Evolutionary conservation across 768 basidiomycete species (phyloP).

Genomic region (Lanmaoa rubissima): DNA sequence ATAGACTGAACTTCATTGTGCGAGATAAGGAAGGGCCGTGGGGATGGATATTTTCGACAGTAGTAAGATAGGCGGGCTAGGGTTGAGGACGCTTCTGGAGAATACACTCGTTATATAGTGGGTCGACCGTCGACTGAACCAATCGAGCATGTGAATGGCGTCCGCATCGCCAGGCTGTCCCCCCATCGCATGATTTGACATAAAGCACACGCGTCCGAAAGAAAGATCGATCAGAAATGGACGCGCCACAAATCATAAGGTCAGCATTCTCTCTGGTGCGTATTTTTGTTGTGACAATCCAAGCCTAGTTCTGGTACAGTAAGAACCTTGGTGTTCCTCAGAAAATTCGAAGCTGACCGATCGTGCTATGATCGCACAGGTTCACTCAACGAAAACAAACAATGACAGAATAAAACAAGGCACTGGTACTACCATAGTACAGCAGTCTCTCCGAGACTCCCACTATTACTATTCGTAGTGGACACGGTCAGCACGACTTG

Average conservation of each 20-base stretch:
- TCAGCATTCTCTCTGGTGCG: background rate
- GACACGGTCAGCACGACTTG: too few relatives aligned
- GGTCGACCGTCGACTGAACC: background rate
- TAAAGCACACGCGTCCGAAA: background rate
- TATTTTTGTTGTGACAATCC: too few relatives aligned
- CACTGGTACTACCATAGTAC: too few relatives aligned
- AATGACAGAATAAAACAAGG: too few relatives aligned
- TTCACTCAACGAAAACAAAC: background rate
- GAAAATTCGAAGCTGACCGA: background rate
- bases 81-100: background rate
- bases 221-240: constrained; percentile 7
- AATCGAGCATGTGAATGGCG: background rate
- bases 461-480: too few relatives aligned
- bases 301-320: background rate
- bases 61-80: background rate
- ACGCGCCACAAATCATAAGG: background rate
- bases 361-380: background rate
- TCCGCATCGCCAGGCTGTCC: too few relatives aligned
- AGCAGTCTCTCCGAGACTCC: too few relatives aligned
- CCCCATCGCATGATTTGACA: too few relatives aligned
- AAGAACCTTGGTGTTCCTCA: background rate
- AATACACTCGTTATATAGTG: background rate
- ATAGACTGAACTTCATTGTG: constrained; percentile 3
- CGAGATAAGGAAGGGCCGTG: background rate
- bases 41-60: background rate